Evolutionary conservation across 305 asterid species (phyloP).

Genomic region (Fraxinus platypoda): DNA sequence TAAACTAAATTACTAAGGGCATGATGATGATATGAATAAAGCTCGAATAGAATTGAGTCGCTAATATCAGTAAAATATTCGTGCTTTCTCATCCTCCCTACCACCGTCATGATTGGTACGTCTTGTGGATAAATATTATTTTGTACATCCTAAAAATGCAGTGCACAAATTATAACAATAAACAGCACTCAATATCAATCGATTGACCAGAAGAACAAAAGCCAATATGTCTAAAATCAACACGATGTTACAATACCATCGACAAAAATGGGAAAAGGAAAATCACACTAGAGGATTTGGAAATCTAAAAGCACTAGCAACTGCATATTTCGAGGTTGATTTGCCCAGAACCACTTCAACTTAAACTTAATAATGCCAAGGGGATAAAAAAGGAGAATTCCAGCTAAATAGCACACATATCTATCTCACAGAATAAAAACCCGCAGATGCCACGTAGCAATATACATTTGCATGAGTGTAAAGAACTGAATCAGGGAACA

Average conservation of each 20-base stretch:
- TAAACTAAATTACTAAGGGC: background rate
- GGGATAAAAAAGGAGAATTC: background rate
- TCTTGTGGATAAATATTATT: background rate
- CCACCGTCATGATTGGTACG: background rate
- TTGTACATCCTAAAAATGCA: background rate
- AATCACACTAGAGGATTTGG: background rate
- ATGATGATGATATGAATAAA: background rate
- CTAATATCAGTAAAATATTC: background rate
- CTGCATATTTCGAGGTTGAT: background rate
- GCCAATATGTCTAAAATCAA: background rate
- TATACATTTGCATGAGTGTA: background rate
- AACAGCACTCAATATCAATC: background rate
- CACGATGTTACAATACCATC: background rate
- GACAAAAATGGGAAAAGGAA: background rate
- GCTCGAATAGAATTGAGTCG: background rate
- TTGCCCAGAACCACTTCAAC: background rate
- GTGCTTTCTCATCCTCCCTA: background rate
- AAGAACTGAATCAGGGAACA: conserved; percentile 8
- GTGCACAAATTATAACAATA: background rate
- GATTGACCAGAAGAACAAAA: background rate
- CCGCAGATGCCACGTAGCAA: background rate
- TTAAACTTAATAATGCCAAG: background rate
- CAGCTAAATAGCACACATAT: background rate
- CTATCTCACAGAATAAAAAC: background rate
- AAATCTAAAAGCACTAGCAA: background rate